Base-by-base conservation (phyloP, 768 basidiomycete species). In the Cystofilobasidium macerans region DNA sequence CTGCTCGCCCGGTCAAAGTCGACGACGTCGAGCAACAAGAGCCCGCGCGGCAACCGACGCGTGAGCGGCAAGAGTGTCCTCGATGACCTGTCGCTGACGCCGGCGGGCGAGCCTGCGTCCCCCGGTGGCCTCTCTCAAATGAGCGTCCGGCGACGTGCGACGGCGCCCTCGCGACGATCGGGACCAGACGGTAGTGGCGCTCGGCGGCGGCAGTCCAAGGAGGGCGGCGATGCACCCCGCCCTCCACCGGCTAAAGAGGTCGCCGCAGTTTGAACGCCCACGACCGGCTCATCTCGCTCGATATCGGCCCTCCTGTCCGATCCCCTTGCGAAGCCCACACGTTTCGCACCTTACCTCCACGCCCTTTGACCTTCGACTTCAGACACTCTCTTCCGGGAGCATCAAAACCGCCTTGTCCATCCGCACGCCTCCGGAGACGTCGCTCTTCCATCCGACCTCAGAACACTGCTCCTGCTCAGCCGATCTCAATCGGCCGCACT, bases 1-100 rank as follows among this genome's bases (percentile, higher is more conserved):
- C 30, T 59, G 20, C 67, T 63, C n/a, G 30, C 8, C 38, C 53
- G 62, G 24, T 57, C 61, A 6, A 68, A 62, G 42, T 57, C 57
- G 20, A 62, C 60, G n/a, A 30, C 61, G 18, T 54, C 38, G 38
- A 22, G 38, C 35, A 45, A 26, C 3, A 51, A 30, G 40, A 53
- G 33, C 35, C 56, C 33, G 26, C 51, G 51, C 28, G 51, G 28
- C 12, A n/a, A 30, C 28, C 51, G 51, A 30, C 26, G 51, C 18
- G 8, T 30, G 51, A 54, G 45, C 45, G 45, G 51, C 51, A 54
- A 54, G 51, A 11, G 28, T 30, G 51, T 32, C 28, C 30, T 32
- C 28, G 51, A 54, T 30, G 51, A 54, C 28, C 30, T 54, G 14
- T 14, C 12, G 9, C 30, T 54, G 28, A 54, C 51, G 30, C 51